Evolutionary conservation across 495 filamentous ascomycete genomes (phyloP), one percentile per base, ranked within the genome.

Genomic region (Mycothermus thermophilus): DNA sequence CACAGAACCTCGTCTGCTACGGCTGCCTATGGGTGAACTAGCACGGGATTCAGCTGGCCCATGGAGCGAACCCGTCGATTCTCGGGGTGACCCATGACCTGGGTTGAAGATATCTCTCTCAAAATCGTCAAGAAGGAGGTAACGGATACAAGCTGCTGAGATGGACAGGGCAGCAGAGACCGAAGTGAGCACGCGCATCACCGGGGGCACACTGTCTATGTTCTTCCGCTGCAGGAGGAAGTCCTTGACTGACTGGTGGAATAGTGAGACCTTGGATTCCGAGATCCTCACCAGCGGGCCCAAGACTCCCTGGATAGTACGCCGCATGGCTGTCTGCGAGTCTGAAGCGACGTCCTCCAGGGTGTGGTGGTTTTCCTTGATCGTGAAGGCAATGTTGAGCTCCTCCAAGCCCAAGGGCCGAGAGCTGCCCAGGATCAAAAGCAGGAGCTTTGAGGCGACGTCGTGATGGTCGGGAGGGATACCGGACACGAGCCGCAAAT

Each of bases 181-280:
- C 4, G 15, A 1, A 14, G 29, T 26, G 14, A 51, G 29, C 16
- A 34, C 26, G 17, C 29, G 37, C 1, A 31, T n/a, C 17, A 20
- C 22, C 1, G 36, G 35, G 10, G 45, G 23, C 1, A 34, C 35
- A 20, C 34, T 27, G 1, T 22, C 35, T 14, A 15, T 16, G 13
- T 32, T 23, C 17, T 7, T 12, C n/a, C 35, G 22, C 19, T 29
- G 21, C 20, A 37, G 38, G 8, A 48, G 29, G 32, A 42, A 51
- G 2, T 51, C 44, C 21, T 51, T 48, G 22, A 29, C 9, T 17
- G 48, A 51, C n/a, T 42, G 44, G 27, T 51, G 48, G 6, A 51
- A 38, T 1, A 51, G 32, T 16, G 33, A 10, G 18, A 51, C 34
- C 21, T 28, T 29, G 20, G 19, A 21, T 20, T 48, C 38, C n/a